Evolutionary conservation across 306 rosid genomes (phyloP).

Genomic region (Boehmeria nivea): DNA sequence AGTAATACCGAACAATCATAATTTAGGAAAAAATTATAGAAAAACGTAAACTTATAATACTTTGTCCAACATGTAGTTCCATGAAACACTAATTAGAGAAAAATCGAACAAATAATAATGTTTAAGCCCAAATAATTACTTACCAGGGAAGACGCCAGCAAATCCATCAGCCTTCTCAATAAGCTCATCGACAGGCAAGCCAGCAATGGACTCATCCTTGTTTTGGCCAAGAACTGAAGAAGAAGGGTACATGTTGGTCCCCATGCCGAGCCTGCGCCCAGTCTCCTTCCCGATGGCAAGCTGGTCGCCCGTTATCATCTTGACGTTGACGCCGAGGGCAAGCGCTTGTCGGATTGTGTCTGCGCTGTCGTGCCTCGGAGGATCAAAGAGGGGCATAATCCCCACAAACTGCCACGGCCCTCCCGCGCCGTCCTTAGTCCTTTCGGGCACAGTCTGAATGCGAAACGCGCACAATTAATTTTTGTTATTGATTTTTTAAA

Average conservation of each 20-base stretch:
- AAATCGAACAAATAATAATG: no score
- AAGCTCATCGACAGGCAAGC: constrained; percentile 73
- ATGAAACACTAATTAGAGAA: no score
- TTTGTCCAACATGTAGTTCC: no score
- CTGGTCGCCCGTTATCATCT: constrained; percentile 96
- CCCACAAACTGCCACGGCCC: constrained; percentile 79
- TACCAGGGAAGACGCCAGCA: constrained; percentile 80
- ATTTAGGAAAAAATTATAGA: no score
- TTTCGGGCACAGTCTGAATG: constrained; percentile 58
- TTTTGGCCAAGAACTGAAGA: constrained; percentile 80
- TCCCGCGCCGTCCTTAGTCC: constrained; percentile 64
- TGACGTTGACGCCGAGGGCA: constrained; percentile 76
- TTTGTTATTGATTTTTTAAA: no score
- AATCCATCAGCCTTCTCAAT: constrained; percentile 95
- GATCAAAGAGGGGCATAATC: constrained; percentile 87
- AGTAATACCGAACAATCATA: no score
- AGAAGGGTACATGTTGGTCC: constrained; percentile 95
- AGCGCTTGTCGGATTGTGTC: constrained; percentile 84
- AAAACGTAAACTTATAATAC: no score
- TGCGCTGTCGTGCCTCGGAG: constrained; percentile 95
- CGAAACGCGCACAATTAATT: background rate
- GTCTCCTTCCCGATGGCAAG: constrained; percentile 92
- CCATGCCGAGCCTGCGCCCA: constrained; percentile 94
- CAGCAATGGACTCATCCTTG: constrained; percentile 54
- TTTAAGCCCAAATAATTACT: no score